Evolutionary conservation across 2,329 filamentous ascomycete genomes (phyloP).

Genomic region (Leptographium flavum): DNA sequence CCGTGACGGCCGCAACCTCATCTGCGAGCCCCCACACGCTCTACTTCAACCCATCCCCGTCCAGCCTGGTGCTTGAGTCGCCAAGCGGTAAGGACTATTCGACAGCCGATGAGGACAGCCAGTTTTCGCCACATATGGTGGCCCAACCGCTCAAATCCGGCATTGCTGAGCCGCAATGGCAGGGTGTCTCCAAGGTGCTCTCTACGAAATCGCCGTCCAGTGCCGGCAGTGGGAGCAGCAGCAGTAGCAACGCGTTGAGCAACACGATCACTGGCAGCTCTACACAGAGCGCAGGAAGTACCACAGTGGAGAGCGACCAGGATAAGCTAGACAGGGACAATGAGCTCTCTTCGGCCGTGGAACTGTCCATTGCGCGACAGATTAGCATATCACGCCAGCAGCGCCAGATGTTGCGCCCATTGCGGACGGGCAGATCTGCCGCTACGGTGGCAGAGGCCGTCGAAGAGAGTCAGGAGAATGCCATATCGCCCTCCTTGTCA

Average conservation of each 20-base stretch:
- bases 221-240: constrained; percentile 1
- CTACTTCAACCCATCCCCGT: constrained; percentile 20
- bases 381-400: constrained; percentile 52
- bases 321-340: too few relatives aligned
- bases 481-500: background rate
- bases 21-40: constrained; percentile 3
- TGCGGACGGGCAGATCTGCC: constrained; percentile 22
- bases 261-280: constrained; percentile 1
- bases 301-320: background rate
- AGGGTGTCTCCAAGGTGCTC: constrained; percentile 27
- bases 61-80: constrained; percentile 26
- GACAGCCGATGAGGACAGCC: constrained; percentile 2
- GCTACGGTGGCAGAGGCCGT: background rate
- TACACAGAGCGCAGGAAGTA: background rate
- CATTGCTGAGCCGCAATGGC: constrained; percentile 29
- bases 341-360: constrained; percentile 40
- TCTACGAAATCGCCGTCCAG: constrained; percentile 17
- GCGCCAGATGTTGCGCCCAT: constrained; percentile 40
- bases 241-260: background rate
- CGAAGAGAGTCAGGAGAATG: background rate
- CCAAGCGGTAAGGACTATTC: constrained; percentile 17
- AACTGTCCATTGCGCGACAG: constrained; percentile 54
- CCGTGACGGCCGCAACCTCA: background rate
- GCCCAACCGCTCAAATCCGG: constrained; percentile 22
- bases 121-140: background rate